These are phyloP conservation scores for Thymus quinquecostatus DNA, from an alignment of 257 asterid species.

Conservation along the genomic window DNA sequence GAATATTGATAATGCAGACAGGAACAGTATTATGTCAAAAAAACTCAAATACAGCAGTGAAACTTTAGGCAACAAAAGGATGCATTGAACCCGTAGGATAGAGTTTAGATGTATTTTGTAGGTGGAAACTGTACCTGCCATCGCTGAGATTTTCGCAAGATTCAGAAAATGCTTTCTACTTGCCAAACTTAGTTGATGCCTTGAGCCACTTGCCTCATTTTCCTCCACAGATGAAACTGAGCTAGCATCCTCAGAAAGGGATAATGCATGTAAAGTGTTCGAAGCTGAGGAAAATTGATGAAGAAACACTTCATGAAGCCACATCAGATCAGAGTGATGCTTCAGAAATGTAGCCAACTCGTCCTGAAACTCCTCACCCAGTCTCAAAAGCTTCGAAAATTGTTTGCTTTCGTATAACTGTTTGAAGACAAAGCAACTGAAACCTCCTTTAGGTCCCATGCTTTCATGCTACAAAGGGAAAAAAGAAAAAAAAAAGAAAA, in stretches of 20 bases:
- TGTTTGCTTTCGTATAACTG: constrained; percentile 72
- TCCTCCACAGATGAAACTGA: constrained; percentile 46
- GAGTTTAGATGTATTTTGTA: constrained; percentile 5
- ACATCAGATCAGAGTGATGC: constrained; percentile 74
- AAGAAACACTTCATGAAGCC: constrained; percentile 94
- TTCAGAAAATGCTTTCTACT: constrained; percentile 76
- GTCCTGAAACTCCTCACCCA: constrained; percentile 89
- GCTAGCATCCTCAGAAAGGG: constrained; percentile 63
- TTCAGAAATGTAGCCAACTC: constrained; percentile 72
- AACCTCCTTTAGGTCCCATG: constrained; percentile 93
- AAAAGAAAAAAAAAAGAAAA: constrained; percentile 31
- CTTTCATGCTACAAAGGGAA: constrained; percentile 70
- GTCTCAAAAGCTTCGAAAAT: constrained; percentile 76
- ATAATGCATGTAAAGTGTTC: constrained; percentile 73
- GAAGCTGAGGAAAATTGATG: constrained; percentile 88
- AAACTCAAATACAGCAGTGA: background rate
- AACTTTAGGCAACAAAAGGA: constrained; percentile 28
- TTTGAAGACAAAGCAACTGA: constrained; percentile 82
- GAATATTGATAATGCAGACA: constrained; percentile 10
- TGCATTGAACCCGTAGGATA: constrained; percentile 23
- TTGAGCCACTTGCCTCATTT: constrained; percentile 37
- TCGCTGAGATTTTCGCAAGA: constrained; percentile 84
- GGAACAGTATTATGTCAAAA: background rate
- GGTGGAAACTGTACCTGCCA: constrained; percentile 65
- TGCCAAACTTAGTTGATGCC: constrained; percentile 50